Conservation (phyloP, 768 basidiomycete species). For the Lentinus tigrinus region DNA sequence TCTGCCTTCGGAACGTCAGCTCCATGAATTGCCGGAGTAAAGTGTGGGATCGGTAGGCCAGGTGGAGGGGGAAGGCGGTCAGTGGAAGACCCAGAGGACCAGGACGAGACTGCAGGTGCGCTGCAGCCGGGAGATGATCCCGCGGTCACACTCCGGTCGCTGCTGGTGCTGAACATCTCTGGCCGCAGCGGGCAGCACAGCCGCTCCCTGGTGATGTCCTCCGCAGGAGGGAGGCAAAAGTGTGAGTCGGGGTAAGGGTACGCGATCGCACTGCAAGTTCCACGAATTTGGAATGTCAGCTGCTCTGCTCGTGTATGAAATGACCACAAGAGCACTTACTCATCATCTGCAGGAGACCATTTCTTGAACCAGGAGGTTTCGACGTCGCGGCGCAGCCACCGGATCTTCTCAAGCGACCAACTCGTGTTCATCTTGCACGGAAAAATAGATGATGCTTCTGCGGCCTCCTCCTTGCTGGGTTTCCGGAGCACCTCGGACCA, state of each 20-base stretch:
- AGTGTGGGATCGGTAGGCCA: slow-evolving; percentile 30
- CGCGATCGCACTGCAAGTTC: slow-evolving; percentile 22
- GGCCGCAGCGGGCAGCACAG: slow-evolving; percentile 44
- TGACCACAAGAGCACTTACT: neutral
- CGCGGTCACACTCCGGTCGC: neutral
- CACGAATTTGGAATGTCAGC: neutral
- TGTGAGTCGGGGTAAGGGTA: slow-evolving; percentile 41
- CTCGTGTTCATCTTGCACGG: slow-evolving; percentile 37
- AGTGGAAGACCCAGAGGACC: neutral
- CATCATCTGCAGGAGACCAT: slow-evolving; percentile 8
- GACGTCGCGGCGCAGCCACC: slow-evolving; percentile 46
- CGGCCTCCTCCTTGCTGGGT: slow-evolving; percentile 30
- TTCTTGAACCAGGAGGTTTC: slow-evolving; percentile 39
- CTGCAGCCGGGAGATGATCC: neutral
- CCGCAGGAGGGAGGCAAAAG: slow-evolving; percentile 39
- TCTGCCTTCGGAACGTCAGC: neutral
- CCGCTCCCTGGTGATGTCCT: slow-evolving; percentile 36
- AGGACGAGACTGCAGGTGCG: neutral
- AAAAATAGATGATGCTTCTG: slow-evolving; percentile 35
- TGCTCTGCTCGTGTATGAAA: neutral
- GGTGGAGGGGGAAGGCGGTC: slow-evolving; percentile 16
- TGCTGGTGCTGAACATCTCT: neutral
- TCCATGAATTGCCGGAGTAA: slow-evolving; percentile 12
- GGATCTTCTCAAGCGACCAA: slow-evolving; percentile 42
- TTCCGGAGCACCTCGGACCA: slow-evolving; percentile 40